These are phyloP conservation scores for Heterobasidion parviporum DNA, from an alignment of 1,284 basidiomycete species.

Conservation along the genomic window DNA sequence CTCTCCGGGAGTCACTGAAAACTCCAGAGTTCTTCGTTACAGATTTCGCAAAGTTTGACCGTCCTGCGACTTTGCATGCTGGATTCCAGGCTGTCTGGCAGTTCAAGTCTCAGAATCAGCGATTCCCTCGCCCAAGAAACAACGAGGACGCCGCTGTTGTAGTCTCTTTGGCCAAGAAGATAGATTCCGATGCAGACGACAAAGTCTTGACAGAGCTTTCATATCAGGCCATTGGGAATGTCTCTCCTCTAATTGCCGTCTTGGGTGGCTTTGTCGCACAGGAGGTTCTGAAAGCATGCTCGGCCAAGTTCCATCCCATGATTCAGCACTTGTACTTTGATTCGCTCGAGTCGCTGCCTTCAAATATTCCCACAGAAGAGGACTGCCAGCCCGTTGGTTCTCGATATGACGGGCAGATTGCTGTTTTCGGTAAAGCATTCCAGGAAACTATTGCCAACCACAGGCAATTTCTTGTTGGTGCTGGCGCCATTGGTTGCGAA, in stretches of 20 bases:
- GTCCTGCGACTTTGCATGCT: conserved; percentile 83
- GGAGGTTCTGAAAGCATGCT: conserved; percentile 95
- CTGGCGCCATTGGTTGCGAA: conserved; percentile 98
- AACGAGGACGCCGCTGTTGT: conserved; percentile 72
- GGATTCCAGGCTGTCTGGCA: conserved; percentile 93
- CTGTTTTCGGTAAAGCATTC: conserved; percentile 91
- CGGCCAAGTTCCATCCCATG: conserved; percentile 98
- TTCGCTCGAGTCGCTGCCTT: conserved; percentile 90
- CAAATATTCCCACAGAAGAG: conserved; percentile 67
- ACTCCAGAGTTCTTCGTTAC: conserved; percentile 90
- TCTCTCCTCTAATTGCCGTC: conserved; percentile 90
- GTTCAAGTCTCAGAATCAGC: conserved; percentile 64
- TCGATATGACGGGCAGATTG: conserved; percentile 93
- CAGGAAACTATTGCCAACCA: conserved; percentile 90
- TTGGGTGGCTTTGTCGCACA: conserved; percentile 98
- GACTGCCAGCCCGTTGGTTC: conserved; percentile 82
- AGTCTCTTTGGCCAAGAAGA: conserved; percentile 70
- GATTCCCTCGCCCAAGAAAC: conserved; percentile 82
- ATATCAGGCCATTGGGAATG: conserved; percentile 90
- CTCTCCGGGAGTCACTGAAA: conserved; percentile 80
- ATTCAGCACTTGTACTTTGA: conserved; percentile 96
- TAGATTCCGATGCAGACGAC: conserved; percentile 73
- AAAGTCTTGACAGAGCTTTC: conserved; percentile 81
- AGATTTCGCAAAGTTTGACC: conserved; percentile 97
- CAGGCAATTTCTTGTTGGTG: conserved; percentile 94